These are phyloP conservation scores for Creolimax fragrantissima DNA, from an alignment of 78 protist genomes.

Conservation along the genomic window DNA sequence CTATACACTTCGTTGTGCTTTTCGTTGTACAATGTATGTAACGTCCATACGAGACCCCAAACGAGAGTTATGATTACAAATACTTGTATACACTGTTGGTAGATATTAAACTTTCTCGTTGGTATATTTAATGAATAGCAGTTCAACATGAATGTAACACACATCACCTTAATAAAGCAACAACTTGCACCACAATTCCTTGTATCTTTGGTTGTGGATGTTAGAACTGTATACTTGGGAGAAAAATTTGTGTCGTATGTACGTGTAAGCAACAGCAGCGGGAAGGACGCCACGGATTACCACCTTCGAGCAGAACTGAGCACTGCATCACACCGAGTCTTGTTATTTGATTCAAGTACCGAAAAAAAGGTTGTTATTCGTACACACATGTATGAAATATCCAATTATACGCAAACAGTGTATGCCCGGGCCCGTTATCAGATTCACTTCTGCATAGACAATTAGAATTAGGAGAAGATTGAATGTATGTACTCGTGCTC, in stretches of 20 bases:
- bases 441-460: not conserved
- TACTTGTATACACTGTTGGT: too few relatives aligned
- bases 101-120: too few relatives aligned
- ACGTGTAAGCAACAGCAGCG: not conserved
- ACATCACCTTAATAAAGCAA: too few relatives aligned
- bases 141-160: too few relatives aligned
- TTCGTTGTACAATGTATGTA: too few relatives aligned
- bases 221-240: not conserved
- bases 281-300: not conserved
- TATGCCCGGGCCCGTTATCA: not conserved
- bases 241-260: conserved; percentile 5
- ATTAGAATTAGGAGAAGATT: not conserved
- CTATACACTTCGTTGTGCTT: too few relatives aligned
- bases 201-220: too few relatives aligned
- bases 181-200: too few relatives aligned
- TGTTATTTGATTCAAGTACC: not conserved
- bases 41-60: too few relatives aligned
- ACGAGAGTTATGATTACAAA: too few relatives aligned
- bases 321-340: not conserved
- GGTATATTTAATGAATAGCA: too few relatives aligned
- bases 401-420: not conserved
- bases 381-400: not conserved
- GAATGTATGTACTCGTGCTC: not conserved
- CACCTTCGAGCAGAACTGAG: not conserved
- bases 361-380: not conserved